Evolutionary conservation across 2,329 filamentous ascomycete species (phyloP).

Genomic region (Xylariaceae sp.): DNA sequence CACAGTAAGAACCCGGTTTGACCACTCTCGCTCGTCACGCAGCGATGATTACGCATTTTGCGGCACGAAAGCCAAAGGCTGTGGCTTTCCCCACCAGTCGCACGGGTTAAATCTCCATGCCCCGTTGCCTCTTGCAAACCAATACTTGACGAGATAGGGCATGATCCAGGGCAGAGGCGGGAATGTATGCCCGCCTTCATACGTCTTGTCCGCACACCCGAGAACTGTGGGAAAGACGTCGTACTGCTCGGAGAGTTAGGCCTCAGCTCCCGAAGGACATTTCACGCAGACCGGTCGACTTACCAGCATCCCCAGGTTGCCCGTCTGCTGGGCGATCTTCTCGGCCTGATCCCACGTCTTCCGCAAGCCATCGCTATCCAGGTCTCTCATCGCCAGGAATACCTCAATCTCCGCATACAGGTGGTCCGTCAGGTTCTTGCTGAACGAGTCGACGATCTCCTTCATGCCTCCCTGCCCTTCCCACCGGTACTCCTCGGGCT

Average conservation of each 20-base stretch:
- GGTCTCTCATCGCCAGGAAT: slow-evolving; percentile 16
- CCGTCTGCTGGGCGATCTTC: slow-evolving; percentile 10
- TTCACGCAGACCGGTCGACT: not conserved
- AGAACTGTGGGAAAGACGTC: slow-evolving; percentile 19
- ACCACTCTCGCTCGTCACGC: too few relatives aligned
- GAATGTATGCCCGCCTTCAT: slow-evolving; percentile 19
- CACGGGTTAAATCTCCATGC: slow-evolving; percentile 26
- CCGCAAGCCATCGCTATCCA: slow-evolving; percentile 14
- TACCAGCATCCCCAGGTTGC: slow-evolving; percentile 13
- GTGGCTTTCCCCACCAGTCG: too few relatives aligned
- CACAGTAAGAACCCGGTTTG: too few relatives aligned
- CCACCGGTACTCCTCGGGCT: slow-evolving; percentile 17
- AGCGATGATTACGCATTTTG: too few relatives aligned
- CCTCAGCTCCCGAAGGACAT: too few relatives aligned
- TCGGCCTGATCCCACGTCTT: slow-evolving; percentile 14
- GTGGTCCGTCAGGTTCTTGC: slow-evolving; percentile 11
- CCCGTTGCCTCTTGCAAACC: slow-evolving; percentile 17
- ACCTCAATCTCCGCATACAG: slow-evolving; percentile 25
- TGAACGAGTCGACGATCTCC: slow-evolving; percentile 16
- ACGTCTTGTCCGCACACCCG: slow-evolving; percentile 20
- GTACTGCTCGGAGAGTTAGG: slow-evolving; percentile 5
- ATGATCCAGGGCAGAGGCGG: slow-evolving; percentile 17
- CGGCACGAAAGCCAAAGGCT: too few relatives aligned
- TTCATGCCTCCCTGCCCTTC: slow-evolving; percentile 15
- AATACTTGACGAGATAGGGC: slow-evolving; percentile 21